Base-by-base conservation (phyloP, 2,329 filamentous ascomycete genomes). In the Bipolaris gigantea region DNA sequence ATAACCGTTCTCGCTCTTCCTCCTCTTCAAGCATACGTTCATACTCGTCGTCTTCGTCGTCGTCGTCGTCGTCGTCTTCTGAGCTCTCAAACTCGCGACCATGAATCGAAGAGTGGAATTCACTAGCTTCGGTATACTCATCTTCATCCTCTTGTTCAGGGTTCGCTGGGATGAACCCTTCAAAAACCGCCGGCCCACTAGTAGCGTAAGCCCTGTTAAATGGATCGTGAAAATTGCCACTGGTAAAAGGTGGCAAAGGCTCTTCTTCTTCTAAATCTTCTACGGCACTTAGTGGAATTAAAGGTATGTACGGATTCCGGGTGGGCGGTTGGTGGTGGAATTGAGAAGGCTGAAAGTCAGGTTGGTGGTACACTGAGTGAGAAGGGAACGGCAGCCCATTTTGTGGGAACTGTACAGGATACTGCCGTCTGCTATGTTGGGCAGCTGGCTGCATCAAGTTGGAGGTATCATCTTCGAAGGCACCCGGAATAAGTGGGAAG, bases 151-250 rank as follows among this genome's bases (percentile, higher is more conserved):
- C 67, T 23, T 64, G 60, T 23, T 63, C 69, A 16, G 70, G 69
- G 11, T 54, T 53, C 11, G 69, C 70, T 34, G 74, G 73, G 44
- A 76, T 74, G 45, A 73, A 76, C 5, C 74, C 75, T 56, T 76
- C 73, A 48, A 75, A 72, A 23, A 76, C 66, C 9, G 73, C 61
- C 10, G 71, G 72, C 21, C 62, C 68, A 39, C 52, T 64, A 10
- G 60, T 63, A 41, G 60, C 51, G 45, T 67, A 71, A 2, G 58
- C 60, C 46, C 61, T 55, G 33, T 59, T 65, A 39, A 70, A 64
- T 18, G 62, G 49, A 30, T 70, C 67, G 16, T 60, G 55, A 18
- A 59, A 53, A n/a, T 44, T 48, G n/a, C 50, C 47, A 27, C 40
- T 51, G 13, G 59, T 54, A 16, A 64, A 62, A 32, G 62, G 55